Base-by-base conservation (phyloP, 2,329 filamentous ascomycete species). In the Sporothrix globosa region DNA sequence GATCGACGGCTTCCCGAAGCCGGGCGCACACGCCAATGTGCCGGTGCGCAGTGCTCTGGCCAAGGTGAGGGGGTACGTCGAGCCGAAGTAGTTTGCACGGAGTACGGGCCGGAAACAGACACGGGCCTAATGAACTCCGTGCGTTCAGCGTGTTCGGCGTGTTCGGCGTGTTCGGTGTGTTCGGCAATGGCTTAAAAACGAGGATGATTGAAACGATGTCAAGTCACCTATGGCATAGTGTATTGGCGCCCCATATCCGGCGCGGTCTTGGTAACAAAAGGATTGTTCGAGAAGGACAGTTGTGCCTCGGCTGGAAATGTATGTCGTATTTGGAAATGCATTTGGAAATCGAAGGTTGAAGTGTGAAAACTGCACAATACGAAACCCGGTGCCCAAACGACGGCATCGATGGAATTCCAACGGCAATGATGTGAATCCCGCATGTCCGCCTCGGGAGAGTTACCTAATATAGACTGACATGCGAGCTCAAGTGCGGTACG, bases 1-100 rank as follows among this genome's bases (percentile, higher is more conserved):
- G 69, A 72, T 88, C 0, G 77, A 80, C n/a, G 78, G 77, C 1
- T 80, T 80, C 44, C 79, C 79, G 1, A 68, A 77, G 61, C 69
- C 77, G 1, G 75, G 76, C 21, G 74, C 74, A 56, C 70, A 71
- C 56, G 73, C 73, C 50, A 80, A 81, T 69, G 76, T 80, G 52
- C 77, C 79, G 21, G 77, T 80, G 13, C 74, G 79, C 50, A 75
- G 76, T 30, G 66, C 75, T 21, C 46, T 80, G 48, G 78, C 78
- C 11, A 72, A 73, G 65, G 78, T 79, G 46, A 56, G 3, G 30
- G 56, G 60, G 14, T 68, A 67, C 11, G 27, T 50, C 3, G 61
- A 58, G 41, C 17, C 30, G 50, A 48, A 67, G 66, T 19, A 56
- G 27, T 6, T 4, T 34, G 34, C 34, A 34, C 3, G 34, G 48